Evolutionary conservation across 352 stramenopile species (phyloP).

Genomic region (Phytophthora idaei): DNA sequence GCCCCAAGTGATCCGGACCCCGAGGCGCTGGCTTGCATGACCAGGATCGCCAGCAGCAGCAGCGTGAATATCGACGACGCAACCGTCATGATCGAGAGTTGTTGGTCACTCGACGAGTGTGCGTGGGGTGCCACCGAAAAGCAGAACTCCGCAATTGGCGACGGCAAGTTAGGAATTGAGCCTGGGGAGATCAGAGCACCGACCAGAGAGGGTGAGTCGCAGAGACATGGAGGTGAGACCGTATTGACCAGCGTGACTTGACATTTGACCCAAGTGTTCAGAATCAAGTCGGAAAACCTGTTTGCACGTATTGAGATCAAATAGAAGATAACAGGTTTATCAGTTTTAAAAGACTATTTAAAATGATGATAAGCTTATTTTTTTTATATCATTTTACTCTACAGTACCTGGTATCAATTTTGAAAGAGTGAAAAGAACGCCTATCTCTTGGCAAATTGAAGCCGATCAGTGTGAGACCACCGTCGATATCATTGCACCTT

Average conservation of each 20-base stretch:
- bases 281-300: conserved; percentile 19
- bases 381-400: no score
- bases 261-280: neutral
- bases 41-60: conserved; percentile 12
- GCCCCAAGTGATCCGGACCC: conserved; percentile 24
- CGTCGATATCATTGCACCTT: neutral
- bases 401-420: no score
- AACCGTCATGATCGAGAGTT: conserved; percentile 10
- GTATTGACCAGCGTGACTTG: conserved; percentile 15
- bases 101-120: conserved; percentile 5
- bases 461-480: conserved; percentile 18
- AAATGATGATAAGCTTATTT: no score
- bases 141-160: neutral
- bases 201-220: conserved; percentile 28
- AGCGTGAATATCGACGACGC: conserved; percentile 13
- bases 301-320: neutral
- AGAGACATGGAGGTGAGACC: conserved; percentile 19
- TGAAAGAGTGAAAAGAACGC: neutral
- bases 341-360: no score
- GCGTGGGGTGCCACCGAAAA: neutral
- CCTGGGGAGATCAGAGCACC: conserved; percentile 26
- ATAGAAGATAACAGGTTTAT: neutral
- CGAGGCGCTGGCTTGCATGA: conserved; percentile 6
- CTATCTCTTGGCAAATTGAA: conserved; percentile 20
- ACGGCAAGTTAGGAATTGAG: conserved; percentile 17